Base-by-base conservation (phyloP, 306 rosid genomes). In the Oxytropis ochrocephala region DNA sequence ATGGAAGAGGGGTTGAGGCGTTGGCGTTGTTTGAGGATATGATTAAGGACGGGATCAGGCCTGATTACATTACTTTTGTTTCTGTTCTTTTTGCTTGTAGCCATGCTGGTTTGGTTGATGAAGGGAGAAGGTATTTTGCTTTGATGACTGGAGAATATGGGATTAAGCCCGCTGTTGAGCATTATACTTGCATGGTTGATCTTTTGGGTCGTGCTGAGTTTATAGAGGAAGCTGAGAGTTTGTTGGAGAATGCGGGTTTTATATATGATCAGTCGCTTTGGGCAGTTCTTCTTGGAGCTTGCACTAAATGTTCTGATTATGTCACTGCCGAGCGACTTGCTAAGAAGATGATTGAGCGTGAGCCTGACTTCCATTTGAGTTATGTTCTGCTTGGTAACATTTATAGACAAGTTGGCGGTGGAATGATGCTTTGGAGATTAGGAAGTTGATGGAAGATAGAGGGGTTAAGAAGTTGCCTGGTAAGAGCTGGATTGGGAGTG, bases 211-310 rank as follows among this genome's bases (percentile, higher is more conserved):
- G 98, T 21, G 94, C 97, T 1, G 97, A 80, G 52, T 78, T 81
- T 19, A 78, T 93, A 48, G 90, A 90, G 63, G 98, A 93, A 84
- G 98, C 97, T 49, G 94, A 86, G 77, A 73, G 42, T 60, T 73
- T 88, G 76, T 80, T 90, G 51, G 84, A 83, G 78, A 85, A 82
- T 74, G 91, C 96, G 2, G 96, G 86, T 29, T 90, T 82, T 66
- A 81, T 80, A 71, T 72, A 79, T 17, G 83, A 85, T 65, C 79
- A 83, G 1, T 82, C 97, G 41, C 89, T 88, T 38, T 90, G 96
- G 97, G 84, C 78, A 27, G 96, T 81, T 85, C 94, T 93, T 80
- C 86, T 93, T 32, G 98, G 98, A 43, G 94, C 98, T 65, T 90
- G 95, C 78, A 81, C 90, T 1, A 84, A 85, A 21, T 73, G 85